Evolutionary conservation across 1,284 basidiomycete genomes (phyloP), one percentile per base, ranked within the genome.

Genomic region (Violaceomyces palustris): DNA sequence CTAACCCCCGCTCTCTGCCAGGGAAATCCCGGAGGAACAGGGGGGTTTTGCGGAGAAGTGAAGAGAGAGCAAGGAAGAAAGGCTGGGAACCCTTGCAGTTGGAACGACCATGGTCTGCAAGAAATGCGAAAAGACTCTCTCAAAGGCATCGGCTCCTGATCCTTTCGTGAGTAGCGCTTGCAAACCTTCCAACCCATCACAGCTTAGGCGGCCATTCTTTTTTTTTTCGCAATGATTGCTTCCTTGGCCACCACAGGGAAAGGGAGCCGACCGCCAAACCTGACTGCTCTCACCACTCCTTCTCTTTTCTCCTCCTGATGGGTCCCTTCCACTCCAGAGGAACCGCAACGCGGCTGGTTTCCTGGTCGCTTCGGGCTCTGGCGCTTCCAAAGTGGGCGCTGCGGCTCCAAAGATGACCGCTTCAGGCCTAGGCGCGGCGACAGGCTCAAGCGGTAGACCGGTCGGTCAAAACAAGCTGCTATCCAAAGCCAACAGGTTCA

Each of bases 61-160:
- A n/a, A n/a, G n/a, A n/a, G n/a, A n/a, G n/a, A n/a, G n/a, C n/a
- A n/a, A n/a, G n/a, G n/a, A n/a, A n/a, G n/a, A n/a, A n/a, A n/a
- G n/a, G n/a, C n/a, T n/a, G n/a, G n/a, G n/a, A n/a, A n/a, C n/a
- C n/a, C n/a, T n/a, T n/a, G n/a, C n/a, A n/a, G n/a, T n/a, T n/a
- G n/a, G n/a, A n/a, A n/a, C n/a, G n/a, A n/a, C n/a, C n/a, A 60
- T 60, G 57, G 57, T 60, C 17, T 60, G 57, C 50, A 35, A 39
- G 17, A 56, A 51, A 35, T 60, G 57, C 35, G 44, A 56, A 18
- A 56, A 51, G 45, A 34, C 23, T 24, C 43, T 57, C 22, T 40
- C 29, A 23, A 56, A 46, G 28, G 18, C 40, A 3, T 43, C 48
- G 0, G 35, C 52, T 14, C 42, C 57, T 4, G 57, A 60, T 40